Evolutionary conservation across 108 stramenopile genomes (phyloP).

Genomic region (Nitzschia palea): DNA sequence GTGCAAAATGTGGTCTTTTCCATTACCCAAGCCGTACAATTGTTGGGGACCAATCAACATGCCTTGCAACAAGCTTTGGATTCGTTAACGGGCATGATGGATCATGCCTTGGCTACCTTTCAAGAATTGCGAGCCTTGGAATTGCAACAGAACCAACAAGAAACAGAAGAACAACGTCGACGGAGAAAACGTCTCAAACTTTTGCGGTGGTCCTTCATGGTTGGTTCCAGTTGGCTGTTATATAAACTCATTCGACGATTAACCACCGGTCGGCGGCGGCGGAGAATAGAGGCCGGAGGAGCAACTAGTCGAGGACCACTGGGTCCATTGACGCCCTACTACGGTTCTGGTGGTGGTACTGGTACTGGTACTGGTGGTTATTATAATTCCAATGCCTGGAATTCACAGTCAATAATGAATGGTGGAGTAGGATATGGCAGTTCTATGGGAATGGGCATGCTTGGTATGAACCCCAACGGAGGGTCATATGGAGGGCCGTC

Average conservation of each 20-base stretch:
- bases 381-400: too few relatives aligned
- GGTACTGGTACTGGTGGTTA: not conserved
- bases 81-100: constrained; percentile 62
- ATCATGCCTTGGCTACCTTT: constrained; percentile 64
- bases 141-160: constrained; percentile 10
- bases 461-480: too few relatives aligned
- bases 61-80: constrained; percentile 71
- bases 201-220: constrained; percentile 65
- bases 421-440: constrained; percentile 9
- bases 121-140: constrained; percentile 63
- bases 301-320: not conserved
- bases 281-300: too few relatives aligned
- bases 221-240: constrained; percentile 52
- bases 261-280: not conserved
- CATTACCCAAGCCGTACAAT: constrained; percentile 76
- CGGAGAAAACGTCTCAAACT: constrained; percentile 61
- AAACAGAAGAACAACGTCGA: constrained; percentile 44
- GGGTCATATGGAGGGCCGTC: too few relatives aligned
- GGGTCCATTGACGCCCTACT: not conserved
- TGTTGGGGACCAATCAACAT: constrained; percentile 85
- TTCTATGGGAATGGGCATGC: too few relatives aligned
- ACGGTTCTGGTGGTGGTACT: not conserved
- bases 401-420: too few relatives aligned
- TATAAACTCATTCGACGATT: constrained; percentile 57
- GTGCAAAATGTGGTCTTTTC: constrained; percentile 81